Evolutionary conservation across 768 basidiomycete genomes (phyloP), one percentile per base, ranked within the genome.

Genomic region (Naematelia encephala): DNA sequence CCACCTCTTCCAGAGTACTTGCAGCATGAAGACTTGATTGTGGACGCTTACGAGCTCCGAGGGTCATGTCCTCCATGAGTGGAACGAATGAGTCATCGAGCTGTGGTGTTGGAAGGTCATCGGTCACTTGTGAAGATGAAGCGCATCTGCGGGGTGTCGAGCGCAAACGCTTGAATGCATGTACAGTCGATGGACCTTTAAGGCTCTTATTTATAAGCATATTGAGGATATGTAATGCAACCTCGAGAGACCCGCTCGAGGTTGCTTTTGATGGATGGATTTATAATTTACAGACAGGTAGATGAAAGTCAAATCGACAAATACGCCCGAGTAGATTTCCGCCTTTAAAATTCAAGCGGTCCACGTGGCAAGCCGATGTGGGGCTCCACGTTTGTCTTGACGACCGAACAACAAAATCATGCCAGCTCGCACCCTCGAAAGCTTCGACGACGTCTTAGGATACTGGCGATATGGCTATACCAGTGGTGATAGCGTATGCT

Each of bases 401-500:
- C 8, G 16, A 8, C 8, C 16, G 8, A 16, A 39, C 34, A 39
- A 39, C 16, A 16, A 8, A 8, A 39, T 39, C 34, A 16, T 39
- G 16, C 16, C 16, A 8, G 34, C n/a, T 39, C 34, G 34, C 34
- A 8, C 16, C 34, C 8, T 39, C 34, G 16, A 39, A 39, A 39
- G 34, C 16, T 39, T 8, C 34, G 34, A n/a, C n/a, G n/a, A n/a
- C n/a, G n/a, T n/a, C n/a, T 8, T 16, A 39, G 34, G 34, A 8
- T 8, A 16, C 8, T 39, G 16, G 34, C 34, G 16, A 8, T 8
- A 39, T 39, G 34, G 34, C 34, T 39, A 39, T 39, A 39, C 34
- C 34, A 16, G 16, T 39, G 16, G 34, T 52, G 16, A 26, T 54
- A 19, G 65, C 61, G 1, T 45, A 60, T 19, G 61, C 56, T 30